Percentiles rank a stretch among this genome's conserved stretches.
These are phyloP conservation scores for Botrytis medusae DNA, from an alignment of 2,329 filamentous ascomycete genomes.

Conservation along the genomic window DNA sequence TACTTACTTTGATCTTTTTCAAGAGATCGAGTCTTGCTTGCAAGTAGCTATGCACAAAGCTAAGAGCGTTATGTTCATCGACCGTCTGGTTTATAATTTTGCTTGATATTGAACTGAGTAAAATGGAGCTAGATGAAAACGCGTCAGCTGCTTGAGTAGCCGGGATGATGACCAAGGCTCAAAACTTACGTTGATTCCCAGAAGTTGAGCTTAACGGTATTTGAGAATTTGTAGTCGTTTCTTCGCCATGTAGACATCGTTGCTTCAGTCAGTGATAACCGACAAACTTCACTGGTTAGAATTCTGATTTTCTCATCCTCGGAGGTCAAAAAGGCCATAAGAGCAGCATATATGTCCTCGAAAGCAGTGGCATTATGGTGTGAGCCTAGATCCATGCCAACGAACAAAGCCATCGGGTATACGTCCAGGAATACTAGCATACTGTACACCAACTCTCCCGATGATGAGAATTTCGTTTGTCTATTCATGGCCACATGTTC, in stretches of 20 bases:
- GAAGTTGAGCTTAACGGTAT: constrained; percentile 37
- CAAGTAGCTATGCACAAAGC: constrained; percentile 54
- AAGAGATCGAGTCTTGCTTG: constrained; percentile 55
- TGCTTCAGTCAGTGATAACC: constrained; percentile 35
- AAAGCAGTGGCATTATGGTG: constrained; percentile 42
- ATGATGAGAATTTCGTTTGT: constrained; percentile 43
- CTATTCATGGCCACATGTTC: constrained; percentile 46
- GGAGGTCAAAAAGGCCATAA: constrained; percentile 36
- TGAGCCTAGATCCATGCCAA: constrained; percentile 42
- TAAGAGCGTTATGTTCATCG: constrained; percentile 35
- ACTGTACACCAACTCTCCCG: constrained; percentile 48
- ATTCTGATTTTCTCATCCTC: constrained; percentile 40
- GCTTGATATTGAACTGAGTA: constrained; percentile 36
- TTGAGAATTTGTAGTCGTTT: constrained; percentile 27
- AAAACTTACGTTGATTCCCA: constrained; percentile 42
- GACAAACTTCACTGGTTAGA: constrained; percentile 36
- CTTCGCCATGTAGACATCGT: constrained; percentile 32
- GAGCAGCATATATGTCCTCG: constrained; percentile 36
- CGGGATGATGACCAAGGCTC: background rate
- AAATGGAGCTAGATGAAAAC: constrained; percentile 32
- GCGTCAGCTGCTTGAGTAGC: background rate
- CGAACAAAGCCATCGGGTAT: constrained; percentile 52
- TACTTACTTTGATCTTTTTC: constrained; percentile 39
- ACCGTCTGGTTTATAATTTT: constrained; percentile 33
- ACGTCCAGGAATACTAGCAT: constrained; percentile 59